phyloP scores from a whole-genome alignment of 2,329 filamentous ascomycete species.

The Microdochium bolleyi region DNA sequence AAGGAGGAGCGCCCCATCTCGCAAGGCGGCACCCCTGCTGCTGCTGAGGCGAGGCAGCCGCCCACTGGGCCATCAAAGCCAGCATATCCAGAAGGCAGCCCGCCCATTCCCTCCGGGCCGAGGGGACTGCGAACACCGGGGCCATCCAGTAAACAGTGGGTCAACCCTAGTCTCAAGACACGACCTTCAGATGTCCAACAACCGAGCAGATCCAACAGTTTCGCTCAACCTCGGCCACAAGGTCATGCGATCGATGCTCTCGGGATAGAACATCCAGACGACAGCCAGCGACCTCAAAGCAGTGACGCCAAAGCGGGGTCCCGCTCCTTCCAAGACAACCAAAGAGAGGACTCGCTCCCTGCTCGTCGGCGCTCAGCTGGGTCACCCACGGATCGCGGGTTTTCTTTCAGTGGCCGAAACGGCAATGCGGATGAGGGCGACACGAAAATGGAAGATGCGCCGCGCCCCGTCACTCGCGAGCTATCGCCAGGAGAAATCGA shows the following conservation, averaged over 20 bases:
- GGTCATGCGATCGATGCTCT: slow-evolving; percentile 24
- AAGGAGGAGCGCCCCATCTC: slow-evolving; percentile 39
- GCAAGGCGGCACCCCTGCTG: slow-evolving; percentile 16
- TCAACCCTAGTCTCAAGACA: slow-evolving; percentile 45
- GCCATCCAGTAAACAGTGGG: slow-evolving; percentile 52
- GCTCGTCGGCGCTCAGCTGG: neutral
- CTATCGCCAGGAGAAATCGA: slow-evolving; percentile 3
- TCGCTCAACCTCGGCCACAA: slow-evolving; percentile 29
- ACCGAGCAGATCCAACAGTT: slow-evolving; percentile 39
- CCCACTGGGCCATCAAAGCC: slow-evolving; percentile 35
- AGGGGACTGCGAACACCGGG: slow-evolving; percentile 40
- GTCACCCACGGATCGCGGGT: neutral
- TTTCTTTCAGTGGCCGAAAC: neutral
- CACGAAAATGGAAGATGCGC: neutral
- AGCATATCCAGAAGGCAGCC: slow-evolving; percentile 31
- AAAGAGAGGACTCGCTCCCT: neutral
- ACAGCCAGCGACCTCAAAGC: slow-evolving; percentile 40
- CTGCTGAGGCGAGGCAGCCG: slow-evolving; percentile 25
- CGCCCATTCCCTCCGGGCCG: slow-evolving; percentile 44
- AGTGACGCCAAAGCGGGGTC: slow-evolving; percentile 42
- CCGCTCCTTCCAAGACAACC: slow-evolving; percentile 7
- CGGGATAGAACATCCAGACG: slow-evolving; percentile 31
- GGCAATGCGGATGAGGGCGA: neutral
- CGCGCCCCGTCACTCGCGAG: slow-evolving; percentile 1
- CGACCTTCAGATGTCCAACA: slow-evolving; percentile 42